A percentile compares a stretch with the other conserved stretches of the same genome.
phyloP scores from a whole-genome alignment of 2,329 filamentous ascomycete species.

The Beauveria varroae region DNA sequence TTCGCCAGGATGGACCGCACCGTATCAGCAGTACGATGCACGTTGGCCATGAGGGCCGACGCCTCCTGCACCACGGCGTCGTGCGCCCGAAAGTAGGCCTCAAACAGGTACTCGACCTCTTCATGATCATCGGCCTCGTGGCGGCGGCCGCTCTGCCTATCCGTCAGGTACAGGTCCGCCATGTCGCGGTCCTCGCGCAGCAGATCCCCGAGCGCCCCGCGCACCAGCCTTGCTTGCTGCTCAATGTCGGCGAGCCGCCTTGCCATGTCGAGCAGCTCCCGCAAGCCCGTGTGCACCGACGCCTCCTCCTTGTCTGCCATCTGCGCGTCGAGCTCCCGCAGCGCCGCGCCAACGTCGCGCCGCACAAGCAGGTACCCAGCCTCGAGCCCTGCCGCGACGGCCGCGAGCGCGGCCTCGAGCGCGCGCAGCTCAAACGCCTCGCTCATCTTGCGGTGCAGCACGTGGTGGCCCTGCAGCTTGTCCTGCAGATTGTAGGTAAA shows the following conservation, averaged over 20 bases:
- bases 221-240: constrained; percentile 25
- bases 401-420: constrained; percentile 26
- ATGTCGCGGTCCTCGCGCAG: constrained; percentile 29
- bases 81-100: constrained; percentile 28
- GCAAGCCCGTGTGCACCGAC: constrained; percentile 19
- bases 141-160: constrained; percentile 21
- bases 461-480: constrained; percentile 8
- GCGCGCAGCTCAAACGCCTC: constrained; percentile 26
- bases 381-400: constrained; percentile 25
- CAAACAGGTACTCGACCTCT: constrained; percentile 29
- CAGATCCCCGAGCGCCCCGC: constrained; percentile 24
- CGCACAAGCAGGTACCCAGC: constrained; percentile 23
- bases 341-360: constrained; percentile 3
- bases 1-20: constrained; percentile 26
- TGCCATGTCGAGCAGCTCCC: constrained; percentile 22
- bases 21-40: constrained; percentile 24
- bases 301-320: constrained; percentile 14
- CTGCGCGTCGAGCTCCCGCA: constrained; percentile 8
- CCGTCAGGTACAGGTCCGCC: constrained; percentile 28
- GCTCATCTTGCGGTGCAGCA: constrained; percentile 20
- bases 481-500: constrained; percentile 22
- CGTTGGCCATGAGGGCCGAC: constrained; percentile 20
- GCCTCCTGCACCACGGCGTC: constrained; percentile 25
- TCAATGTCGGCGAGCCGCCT: constrained; percentile 21
- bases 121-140: constrained; percentile 25